Evolutionary conservation across 2,329 filamentous ascomycete genomes (phyloP).

Genomic region (Teratosphaeria viscida): DNA sequence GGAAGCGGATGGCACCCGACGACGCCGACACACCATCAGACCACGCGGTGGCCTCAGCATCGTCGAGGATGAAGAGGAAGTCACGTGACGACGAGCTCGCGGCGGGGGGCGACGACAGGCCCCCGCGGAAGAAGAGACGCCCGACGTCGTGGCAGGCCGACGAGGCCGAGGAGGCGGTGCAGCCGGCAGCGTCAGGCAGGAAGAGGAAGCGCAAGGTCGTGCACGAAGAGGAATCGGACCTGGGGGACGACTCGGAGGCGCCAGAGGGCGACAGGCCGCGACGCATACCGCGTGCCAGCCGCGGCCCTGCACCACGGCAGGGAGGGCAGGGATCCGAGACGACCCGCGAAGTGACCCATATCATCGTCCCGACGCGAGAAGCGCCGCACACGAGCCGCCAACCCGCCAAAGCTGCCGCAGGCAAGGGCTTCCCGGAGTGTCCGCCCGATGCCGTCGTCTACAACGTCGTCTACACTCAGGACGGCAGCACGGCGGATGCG

Average conservation of each 20-base stretch:
- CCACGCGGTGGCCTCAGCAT: neutral
- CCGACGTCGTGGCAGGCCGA: neutral
- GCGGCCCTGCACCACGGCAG: neutral
- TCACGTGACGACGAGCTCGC: neutral
- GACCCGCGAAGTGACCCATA: neutral
- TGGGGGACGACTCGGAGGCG: neutral
- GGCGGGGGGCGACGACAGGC: neutral
- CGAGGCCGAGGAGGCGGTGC: neutral
- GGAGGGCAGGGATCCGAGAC: neutral
- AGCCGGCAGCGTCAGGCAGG: neutral
- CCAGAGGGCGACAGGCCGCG: neutral
- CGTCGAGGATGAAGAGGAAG: neutral
- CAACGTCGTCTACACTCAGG: neutral
- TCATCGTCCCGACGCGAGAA: neutral
- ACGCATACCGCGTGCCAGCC: neutral
- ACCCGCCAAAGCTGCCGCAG: neutral
- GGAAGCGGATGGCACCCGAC: neutral
- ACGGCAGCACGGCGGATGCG: neutral
- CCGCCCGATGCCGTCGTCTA: neutral
- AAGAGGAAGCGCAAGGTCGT: neutral
- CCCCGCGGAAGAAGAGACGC: neutral
- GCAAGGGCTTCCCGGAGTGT: neutral
- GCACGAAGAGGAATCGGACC: neutral
- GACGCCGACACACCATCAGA: neutral
- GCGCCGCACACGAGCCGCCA: neutral